Evolutionary conservation across 345 rosid genomes (phyloP), one percentile per base, ranked within the genome.

Genomic region (Citrus medica): DNA sequence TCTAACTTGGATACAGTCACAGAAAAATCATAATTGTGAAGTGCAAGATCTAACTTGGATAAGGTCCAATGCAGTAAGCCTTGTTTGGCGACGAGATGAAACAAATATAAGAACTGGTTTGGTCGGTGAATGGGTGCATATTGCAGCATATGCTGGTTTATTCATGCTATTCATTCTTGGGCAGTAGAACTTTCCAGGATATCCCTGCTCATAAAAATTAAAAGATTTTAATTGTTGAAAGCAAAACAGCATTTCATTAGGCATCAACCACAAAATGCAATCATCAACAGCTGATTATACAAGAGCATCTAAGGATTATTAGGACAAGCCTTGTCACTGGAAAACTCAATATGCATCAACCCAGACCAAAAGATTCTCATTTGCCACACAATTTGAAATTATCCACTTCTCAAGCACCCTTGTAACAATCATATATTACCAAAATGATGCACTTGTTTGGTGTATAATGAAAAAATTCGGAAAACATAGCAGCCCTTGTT

Each of bases 141-240:
- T 95, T 82, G 99, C 99, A 78, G 99, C 99, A 86, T 95, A 95
- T 77, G 99, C 91, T 80, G 99, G 99, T 83, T 93, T 95, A 75
- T 95, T 95, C 99, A 95, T 95, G 86, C 97, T 95, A 77, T 90
- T 92, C 99, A 95, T 95, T 81, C 98, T 88, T 33, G 99, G 99
- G 81, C 94, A 90, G 82, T 93, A 93, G 78, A 83, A 92, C 83
- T 95, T 95, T 78, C 99, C 99, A 27, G 99, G 98, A 82, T 95
- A 95, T 75, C 99, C 99, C 99, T 95, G 93, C 78, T 76, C 65
- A 68, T 55, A 69, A 27, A 79, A 76, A 30, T 2, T 19, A 21
- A 68, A 6, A 78, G 25, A 65, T 67, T 13, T 35, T 28, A 66
- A 22, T 58, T 9, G 71, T 30, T 48, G 30, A 71, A 71, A 17